Evolutionary conservation across 768 basidiomycete genomes (phyloP), one percentile per base, ranked within the genome.

Genomic region (Royoungia palumana): DNA sequence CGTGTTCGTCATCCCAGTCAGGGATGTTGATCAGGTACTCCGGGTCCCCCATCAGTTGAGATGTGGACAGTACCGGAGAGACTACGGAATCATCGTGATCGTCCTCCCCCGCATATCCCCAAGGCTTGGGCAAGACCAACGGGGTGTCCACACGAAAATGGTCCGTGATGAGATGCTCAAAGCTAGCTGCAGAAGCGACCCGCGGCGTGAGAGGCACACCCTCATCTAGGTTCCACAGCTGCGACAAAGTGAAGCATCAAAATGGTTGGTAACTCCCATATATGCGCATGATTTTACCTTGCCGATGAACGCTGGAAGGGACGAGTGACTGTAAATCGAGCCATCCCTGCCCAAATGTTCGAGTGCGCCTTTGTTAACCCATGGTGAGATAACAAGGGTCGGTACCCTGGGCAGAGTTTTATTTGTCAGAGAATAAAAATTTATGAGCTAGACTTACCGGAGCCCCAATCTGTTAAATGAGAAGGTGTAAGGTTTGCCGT

Each of bases 191-290:
- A 0, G 53, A 44, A 3, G 58, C 58, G 13, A 50, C 53, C 9
- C 59, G 56, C n/a, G 62, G 56, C 3, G 61, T 61, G 14, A 62
- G 59, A 0, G 59, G 59, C 12, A 48, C 44, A 7, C 59, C 62
- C 11, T 24, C 41, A 12, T 64, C 62, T 20, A 62, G 53, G 46
- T 64, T 53, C 61, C 61, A 62, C n/a, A 62, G 27, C 61, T 62
- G 22, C 30, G 34, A 32, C 9, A 16, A 27, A 28, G 28, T 28
- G 11, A 30, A 30, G 41, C 16, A 32, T 32, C 32, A 32, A 6
- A 32, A 32, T 16, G 32, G 32, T 5, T 32, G 6, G 16, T 14
- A 14, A 13, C 32, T 32, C 3, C 6, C 32, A 32, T 4, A 16
- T 14, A 32, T 7, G 32, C 32, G 32, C 30, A 30, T 12, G 3